These are phyloP conservation scores for Stenogyne calaminthoides DNA, from an alignment of 305 asterid species.

Conservation along the genomic window DNA sequence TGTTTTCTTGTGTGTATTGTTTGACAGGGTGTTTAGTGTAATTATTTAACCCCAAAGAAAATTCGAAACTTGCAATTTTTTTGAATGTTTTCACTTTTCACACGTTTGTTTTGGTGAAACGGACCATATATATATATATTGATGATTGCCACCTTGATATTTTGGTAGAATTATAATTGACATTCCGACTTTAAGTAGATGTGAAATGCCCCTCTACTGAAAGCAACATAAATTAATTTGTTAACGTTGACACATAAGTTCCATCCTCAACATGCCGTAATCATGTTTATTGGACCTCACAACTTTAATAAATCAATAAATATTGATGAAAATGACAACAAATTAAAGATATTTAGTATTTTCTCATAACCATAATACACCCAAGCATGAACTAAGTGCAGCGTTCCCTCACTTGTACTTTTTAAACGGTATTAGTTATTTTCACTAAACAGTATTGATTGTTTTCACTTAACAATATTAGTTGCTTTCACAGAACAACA, in stretches of 20 bases:
- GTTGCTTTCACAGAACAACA: no score
- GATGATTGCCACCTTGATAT: neutral
- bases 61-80: neutral
- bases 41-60: neutral
- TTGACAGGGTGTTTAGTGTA: neutral
- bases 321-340: neutral
- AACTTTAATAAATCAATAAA: neutral
- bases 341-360: neutral
- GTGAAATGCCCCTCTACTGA: constrained; percentile 32
- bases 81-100: neutral
- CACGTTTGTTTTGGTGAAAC: neutral
- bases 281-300: neutral
- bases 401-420: no score
- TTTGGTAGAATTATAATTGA: constrained; percentile 1
- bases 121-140: neutral
- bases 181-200: constrained; percentile 16
- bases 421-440: no score
- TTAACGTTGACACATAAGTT: constrained; percentile 20
- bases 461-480: no score
- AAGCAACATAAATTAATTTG: constrained; percentile 32
- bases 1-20: neutral
- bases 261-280: neutral
- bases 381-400: no score
- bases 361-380: neutral
- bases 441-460: no score